phyloP scores from a whole-genome alignment of 2,329 filamentous ascomycete genomes.

The Verticillium nubilum region DNA sequence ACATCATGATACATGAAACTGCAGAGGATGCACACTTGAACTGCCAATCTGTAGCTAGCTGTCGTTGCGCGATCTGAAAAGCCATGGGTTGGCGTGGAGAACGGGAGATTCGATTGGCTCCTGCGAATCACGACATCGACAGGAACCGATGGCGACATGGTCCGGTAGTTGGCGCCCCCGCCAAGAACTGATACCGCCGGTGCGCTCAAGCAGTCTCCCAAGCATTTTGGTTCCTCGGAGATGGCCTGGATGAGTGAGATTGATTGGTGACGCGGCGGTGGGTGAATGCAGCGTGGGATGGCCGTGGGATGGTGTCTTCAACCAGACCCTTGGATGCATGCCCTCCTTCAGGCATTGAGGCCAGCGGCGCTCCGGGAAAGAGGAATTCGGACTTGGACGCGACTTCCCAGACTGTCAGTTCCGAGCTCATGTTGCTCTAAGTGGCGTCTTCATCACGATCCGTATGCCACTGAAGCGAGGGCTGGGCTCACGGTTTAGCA shows the following conservation, averaged over 20 bases:
- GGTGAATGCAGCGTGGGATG: neutral
- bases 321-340: neutral
- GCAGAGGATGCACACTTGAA: neutral
- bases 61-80: neutral
- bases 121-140: slow-evolving; percentile 1
- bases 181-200: neutral
- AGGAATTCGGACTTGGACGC: neutral
- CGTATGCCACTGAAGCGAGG: no score
- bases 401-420: neutral
- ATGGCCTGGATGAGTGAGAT: neutral
- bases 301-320: neutral
- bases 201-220: neutral
- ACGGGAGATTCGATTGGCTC: neutral
- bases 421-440: neutral
- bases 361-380: neutral
- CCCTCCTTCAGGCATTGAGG: neutral
- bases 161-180: neutral
- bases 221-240: neutral
- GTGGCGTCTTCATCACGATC: neutral
- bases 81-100: neutral
- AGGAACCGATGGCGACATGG: slow-evolving; percentile 1
- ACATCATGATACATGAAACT: neutral
- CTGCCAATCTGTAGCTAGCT: slow-evolving; percentile 1
- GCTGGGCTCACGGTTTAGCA: no score
- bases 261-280: neutral